Evolutionary conservation across 164 flowering plant genomes (phyloP).

Genomic region (Macadamia tetraphylla): DNA sequence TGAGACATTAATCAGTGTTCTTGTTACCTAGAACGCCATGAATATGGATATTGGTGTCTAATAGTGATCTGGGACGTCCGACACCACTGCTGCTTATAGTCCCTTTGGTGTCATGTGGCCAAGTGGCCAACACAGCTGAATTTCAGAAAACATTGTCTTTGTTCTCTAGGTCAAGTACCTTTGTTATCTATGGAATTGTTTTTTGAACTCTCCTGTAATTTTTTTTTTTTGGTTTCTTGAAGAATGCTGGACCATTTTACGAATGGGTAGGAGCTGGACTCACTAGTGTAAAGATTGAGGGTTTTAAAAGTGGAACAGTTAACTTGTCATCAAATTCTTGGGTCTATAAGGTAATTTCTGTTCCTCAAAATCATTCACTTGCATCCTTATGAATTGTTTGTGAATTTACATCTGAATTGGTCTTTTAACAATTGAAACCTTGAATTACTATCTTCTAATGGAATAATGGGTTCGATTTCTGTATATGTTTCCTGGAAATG

Average conservation of each 20-base stretch:
- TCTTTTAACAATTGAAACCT: background rate
- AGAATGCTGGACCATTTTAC: constrained; percentile 91
- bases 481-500: no score
- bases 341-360: constrained; percentile 67
- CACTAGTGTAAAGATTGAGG: constrained; percentile 64
- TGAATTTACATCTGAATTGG: background rate
- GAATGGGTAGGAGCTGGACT: constrained; percentile 88
- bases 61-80: no score
- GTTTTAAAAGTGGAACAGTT: constrained; percentile 55
- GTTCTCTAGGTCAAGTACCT: no score
- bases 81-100: no score
- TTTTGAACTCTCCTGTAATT: background rate
- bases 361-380: background rate
- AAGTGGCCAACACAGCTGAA: no score
- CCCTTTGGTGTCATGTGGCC: no score
- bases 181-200: background rate
- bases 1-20: no score
- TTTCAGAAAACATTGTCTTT: no score
- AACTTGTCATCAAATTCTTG: constrained; percentile 62
- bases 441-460: constrained; percentile 1
- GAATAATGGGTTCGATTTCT: background rate
- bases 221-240: constrained; percentile 7
- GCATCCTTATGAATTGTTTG: background rate
- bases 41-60: no score
- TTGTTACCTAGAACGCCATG: no score